Base-by-base conservation (phyloP, 2,329 filamentous ascomycete species). In the Tetracladium maxilliforme region DNA sequence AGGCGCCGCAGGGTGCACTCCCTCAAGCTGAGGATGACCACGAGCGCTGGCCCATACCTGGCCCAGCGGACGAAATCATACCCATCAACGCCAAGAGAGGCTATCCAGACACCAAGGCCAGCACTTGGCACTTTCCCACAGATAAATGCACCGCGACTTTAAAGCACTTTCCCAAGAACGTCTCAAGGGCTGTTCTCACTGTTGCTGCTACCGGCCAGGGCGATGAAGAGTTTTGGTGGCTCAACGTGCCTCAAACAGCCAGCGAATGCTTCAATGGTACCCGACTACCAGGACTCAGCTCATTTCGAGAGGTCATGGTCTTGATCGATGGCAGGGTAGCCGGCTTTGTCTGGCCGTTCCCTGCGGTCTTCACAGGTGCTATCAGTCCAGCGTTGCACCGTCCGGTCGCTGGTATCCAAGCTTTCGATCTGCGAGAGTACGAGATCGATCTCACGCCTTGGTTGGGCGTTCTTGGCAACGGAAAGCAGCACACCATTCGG, bases 161-260 rank as follows among this genome's bases (percentile, higher is more conserved):
- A n/a, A n/a, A n/a, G n/a, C n/a, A n/a, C n/a, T 57, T 92, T 21
- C 81, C 81, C 3, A 57, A 51, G 24, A 76, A 81, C 39, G 60
- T 62, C 12, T 64, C 67, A 26, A 70, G 73, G 29, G 82, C 81
- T 11, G 65, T 84, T 7, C 68, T 87, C 28, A 71, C 77, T 1
- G 61, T 90, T n/a, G 70, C 76, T 7, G 78, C 81, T 10, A 82
- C 73, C 35, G 82, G 79, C 1, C 82, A 90, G 44, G 62, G 63
- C 1, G 52, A 60, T 10, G 82, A 90, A 50, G 82, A 92, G 44
- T 87, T 87, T 40, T 92, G 82, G 80, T 90, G 78, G 71, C 67
- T 63, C 29, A 87, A 87, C 40, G 71, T 83, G 2, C 64, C 77
- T 3, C 61, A 73, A 21, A 66, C 64, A 7, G 64, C 73, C 33